A percentile compares a stretch with the other conserved stretches of the same genome.
Conservation (phyloP, 164 flowering plant genomes). For the Pachysandra terminalis region DNA sequence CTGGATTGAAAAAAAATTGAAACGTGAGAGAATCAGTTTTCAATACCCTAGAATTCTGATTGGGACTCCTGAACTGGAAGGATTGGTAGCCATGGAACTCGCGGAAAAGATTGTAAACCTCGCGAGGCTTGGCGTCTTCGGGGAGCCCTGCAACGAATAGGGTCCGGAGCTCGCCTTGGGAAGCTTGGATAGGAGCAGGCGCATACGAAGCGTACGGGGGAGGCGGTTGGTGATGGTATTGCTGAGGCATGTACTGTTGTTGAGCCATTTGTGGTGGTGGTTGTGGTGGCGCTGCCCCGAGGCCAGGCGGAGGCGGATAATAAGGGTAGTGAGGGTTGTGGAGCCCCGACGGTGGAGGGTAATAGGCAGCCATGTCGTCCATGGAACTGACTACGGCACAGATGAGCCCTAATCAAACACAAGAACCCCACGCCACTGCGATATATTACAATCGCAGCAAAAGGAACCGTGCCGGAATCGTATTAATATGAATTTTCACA, state of each 20-base stretch:
- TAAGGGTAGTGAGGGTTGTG: constrained; percentile 32
- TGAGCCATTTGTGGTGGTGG: constrained; percentile 15
- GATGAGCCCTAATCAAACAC: background rate
- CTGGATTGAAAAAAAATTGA: background rate
- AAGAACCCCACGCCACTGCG: too few species aligned
- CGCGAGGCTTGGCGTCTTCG: constrained; percentile 78
- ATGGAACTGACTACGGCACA: constrained; percentile 4
- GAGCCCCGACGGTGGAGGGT: constrained; percentile 33
- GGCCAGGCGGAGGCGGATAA: constrained; percentile 32
- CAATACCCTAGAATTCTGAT: constrained; percentile 47
- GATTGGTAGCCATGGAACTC: constrained; percentile 86
- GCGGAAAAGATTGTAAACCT: constrained; percentile 80
- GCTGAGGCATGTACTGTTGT: constrained; percentile 15
- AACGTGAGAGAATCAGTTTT: background rate
- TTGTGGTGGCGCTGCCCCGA: constrained; percentile 18
- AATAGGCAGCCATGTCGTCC: constrained; percentile 57
- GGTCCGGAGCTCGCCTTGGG: constrained; percentile 63
- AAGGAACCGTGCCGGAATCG: too few species aligned
- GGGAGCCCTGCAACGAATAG: constrained; percentile 94
- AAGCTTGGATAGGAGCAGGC: constrained; percentile 17
- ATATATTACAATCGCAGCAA: too few species aligned
- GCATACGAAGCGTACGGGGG: constrained; percentile 29
- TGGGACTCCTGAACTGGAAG: constrained; percentile 58
- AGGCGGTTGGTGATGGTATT: constrained; percentile 20
- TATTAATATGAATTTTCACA: too few species aligned